Conservation (phyloP, 352 stramenopile genomes). For the Globisporangium viniferum region DNA sequence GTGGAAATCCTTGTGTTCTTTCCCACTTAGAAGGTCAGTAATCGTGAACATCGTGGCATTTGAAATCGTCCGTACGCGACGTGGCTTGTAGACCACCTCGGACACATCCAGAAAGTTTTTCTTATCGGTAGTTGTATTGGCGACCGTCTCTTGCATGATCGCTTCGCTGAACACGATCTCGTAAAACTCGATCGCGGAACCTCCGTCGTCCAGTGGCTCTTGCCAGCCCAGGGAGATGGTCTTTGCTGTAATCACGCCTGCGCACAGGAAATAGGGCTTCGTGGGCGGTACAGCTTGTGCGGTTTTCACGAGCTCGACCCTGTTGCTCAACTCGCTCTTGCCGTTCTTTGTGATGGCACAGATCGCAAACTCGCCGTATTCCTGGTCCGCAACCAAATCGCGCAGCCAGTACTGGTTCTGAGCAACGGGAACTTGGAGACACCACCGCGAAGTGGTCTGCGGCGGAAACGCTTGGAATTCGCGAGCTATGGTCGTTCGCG, state of each 20-base stretch:
- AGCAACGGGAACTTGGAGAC: constrained; percentile 43
- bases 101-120: constrained; percentile 55
- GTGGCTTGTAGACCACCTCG: constrained; percentile 51
- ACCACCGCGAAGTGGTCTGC: constrained; percentile 49
- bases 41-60: constrained; percentile 33
- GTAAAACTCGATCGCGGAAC: constrained; percentile 57
- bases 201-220: constrained; percentile 54
- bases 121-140: constrained; percentile 14
- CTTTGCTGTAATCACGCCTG: constrained; percentile 50
- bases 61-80: constrained; percentile 51
- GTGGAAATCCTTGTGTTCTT: constrained; percentile 62
- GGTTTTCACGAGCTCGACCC: constrained; percentile 31
- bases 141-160: constrained; percentile 47
- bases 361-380: constrained; percentile 48
- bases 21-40: constrained; percentile 50
- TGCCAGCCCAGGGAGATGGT: constrained; percentile 68
- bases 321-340: constrained; percentile 49
- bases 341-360: constrained; percentile 53
- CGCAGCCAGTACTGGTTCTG: constrained; percentile 40
- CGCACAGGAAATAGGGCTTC: constrained; percentile 41
- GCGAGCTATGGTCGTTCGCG: background rate
- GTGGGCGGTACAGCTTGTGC: constrained; percentile 32
- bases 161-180: constrained; percentile 63
- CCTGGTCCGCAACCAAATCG: constrained; percentile 34
- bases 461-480: constrained; percentile 23